Evolutionary conservation across 1,284 basidiomycete species (phyloP).

Genomic region (Omphalotus olearius): DNA sequence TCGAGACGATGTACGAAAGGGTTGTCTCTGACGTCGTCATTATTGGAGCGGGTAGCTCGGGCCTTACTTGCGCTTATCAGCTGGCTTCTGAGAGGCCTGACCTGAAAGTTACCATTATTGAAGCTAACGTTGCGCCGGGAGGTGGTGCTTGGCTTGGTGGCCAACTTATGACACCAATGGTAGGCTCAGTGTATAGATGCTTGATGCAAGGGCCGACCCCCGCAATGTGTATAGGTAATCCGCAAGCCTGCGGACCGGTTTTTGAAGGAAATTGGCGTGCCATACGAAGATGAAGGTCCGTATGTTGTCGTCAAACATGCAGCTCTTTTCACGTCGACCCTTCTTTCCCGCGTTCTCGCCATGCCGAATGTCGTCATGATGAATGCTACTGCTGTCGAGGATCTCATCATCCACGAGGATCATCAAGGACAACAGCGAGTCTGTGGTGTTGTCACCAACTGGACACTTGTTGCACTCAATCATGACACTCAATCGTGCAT

Average conservation of each 20-base stretch:
- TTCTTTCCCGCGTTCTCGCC: slow-evolving; percentile 71
- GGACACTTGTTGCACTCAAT: slow-evolving; percentile 79
- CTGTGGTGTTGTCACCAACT: slow-evolving; percentile 84
- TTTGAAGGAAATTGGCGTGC: slow-evolving; percentile 69
- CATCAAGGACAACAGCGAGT: slow-evolving; percentile 60
- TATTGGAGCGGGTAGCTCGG: slow-evolving; percentile 78
- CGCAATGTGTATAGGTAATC: slow-evolving; percentile 66
- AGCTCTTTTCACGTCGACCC: slow-evolving; percentile 78
- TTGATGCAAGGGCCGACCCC: too few relatives aligned
- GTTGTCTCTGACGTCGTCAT: slow-evolving; percentile 78
- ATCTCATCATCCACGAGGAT: slow-evolving; percentile 68
- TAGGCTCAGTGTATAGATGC: slow-evolving; percentile 18
- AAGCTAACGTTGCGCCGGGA: slow-evolving; percentile 81
- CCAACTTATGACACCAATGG: slow-evolving; percentile 84
- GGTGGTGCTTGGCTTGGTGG: slow-evolving; percentile 80
- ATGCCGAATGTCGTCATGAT: slow-evolving; percentile 74
- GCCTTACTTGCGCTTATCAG: slow-evolving; percentile 76
- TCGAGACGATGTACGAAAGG: slow-evolving; percentile 69
- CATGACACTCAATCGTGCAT: slow-evolving; percentile 83
- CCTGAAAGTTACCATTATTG: slow-evolving; percentile 77
- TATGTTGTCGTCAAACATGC: slow-evolving; percentile 83
- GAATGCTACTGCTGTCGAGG: slow-evolving; percentile 78
- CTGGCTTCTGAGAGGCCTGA: slow-evolving; percentile 69
- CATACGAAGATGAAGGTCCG: slow-evolving; percentile 78
- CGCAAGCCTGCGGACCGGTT: slow-evolving; percentile 80